A percentile compares a stretch with the other conserved stretches of the same genome.
These are phyloP conservation scores for Ceratobasidium sp. DNA, from an alignment of 1,284 basidiomycete species.

Conservation along the genomic window DNA sequence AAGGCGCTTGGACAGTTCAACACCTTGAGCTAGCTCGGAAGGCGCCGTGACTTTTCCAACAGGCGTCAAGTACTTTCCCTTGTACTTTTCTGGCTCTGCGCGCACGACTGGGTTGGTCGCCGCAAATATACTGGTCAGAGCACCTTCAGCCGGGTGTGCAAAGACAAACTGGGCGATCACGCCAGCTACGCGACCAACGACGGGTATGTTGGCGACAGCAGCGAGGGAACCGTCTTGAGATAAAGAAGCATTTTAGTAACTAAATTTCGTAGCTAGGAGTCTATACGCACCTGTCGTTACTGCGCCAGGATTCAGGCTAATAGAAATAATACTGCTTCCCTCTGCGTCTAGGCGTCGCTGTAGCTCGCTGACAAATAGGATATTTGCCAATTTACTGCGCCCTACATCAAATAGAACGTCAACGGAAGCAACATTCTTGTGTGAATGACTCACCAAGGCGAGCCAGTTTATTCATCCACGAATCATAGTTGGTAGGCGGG, in stretches of 20 bases:
- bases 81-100: conserved; percentile 10
- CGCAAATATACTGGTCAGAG: conserved; percentile 24
- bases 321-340: not conserved
- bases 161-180: not conserved
- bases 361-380: not conserved
- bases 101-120: conserved; percentile 22
- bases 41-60: not conserved
- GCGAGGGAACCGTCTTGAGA: not conserved
- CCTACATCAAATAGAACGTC: not conserved
- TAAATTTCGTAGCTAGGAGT: too few species aligned
- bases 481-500: not conserved
- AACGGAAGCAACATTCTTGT: too few species aligned
- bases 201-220: not conserved
- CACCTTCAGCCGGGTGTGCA: not conserved
- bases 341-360: not conserved
- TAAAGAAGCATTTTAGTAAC: not conserved
- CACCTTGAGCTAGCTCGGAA: not conserved
- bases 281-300: not conserved
- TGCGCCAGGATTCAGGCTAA: not conserved
- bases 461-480: not conserved
- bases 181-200: not conserved
- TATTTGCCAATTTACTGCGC: not conserved
- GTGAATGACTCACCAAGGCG: not conserved
- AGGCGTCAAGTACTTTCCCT: conserved; percentile 21
- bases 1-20: not conserved